A percentile compares a stretch with the other conserved stretches of the same genome.
Conservation (phyloP, 495 filamentous ascomycete genomes). For the Tuber indicum region DNA sequence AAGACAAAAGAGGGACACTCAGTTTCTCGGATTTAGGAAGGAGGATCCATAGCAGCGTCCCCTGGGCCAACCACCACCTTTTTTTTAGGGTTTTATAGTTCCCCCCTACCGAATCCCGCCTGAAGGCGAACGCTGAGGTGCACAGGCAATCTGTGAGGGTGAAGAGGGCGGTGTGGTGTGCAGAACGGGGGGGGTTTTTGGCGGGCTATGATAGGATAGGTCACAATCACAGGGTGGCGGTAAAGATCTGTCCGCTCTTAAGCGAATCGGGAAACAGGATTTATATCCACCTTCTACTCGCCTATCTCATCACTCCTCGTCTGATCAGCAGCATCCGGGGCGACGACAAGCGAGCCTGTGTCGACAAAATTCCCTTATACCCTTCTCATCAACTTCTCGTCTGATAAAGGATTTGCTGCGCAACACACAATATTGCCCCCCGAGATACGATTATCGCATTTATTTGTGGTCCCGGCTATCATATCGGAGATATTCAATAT, state of each 20-base stretch:
- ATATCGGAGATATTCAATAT: neutral
- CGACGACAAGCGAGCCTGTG: slow-evolving; percentile 3
- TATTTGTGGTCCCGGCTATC: neutral
- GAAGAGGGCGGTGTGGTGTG: neutral
- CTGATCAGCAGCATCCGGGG: slow-evolving; percentile 18
- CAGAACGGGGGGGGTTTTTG: neutral
- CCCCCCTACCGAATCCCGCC: neutral
- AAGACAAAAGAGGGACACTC: neutral
- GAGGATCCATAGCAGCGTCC: neutral
- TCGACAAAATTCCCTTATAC: neutral
- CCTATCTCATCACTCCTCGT: slow-evolving; percentile 19
- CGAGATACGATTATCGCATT: neutral
- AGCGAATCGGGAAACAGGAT: slow-evolving; percentile 25
- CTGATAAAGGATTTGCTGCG: neutral
- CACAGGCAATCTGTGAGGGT: neutral
- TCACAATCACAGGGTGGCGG: slow-evolving; percentile 8
- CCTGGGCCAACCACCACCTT: neutral
- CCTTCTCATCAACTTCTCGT: neutral
- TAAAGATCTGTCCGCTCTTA: slow-evolving; percentile 10
- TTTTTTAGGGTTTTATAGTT: neutral
- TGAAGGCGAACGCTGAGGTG: neutral
- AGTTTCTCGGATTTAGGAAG: neutral
- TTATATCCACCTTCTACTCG: slow-evolving; percentile 26
- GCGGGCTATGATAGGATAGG: slow-evolving; percentile 1
- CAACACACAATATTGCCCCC: neutral